Evolutionary conservation across 2,329 filamentous ascomycete species (phyloP).

Genomic region (Pyrenochaeta sp.): DNA sequence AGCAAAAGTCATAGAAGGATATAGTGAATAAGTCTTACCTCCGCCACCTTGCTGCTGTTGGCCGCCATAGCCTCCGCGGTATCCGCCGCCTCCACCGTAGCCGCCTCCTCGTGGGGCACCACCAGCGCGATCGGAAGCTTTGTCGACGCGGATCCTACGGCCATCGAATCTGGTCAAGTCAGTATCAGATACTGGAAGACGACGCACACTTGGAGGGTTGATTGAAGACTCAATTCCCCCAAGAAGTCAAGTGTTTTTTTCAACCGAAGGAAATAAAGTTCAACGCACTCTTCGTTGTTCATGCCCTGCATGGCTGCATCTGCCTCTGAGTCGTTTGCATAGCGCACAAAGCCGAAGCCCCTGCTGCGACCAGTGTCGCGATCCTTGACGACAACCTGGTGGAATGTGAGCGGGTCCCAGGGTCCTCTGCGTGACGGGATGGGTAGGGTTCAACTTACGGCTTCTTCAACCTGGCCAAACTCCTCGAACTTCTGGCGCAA

Average conservation of each 20-base stretch:
- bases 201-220: too few relatives aligned
- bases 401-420: constrained; percentile 25
- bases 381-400: constrained; percentile 94
- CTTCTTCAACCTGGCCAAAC: constrained; percentile 91
- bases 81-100: constrained; percentile 36
- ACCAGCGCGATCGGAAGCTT: constrained; percentile 79
- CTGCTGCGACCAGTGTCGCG: constrained; percentile 95
- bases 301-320: constrained; percentile 77
- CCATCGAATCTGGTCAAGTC: constrained; percentile 78
- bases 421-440: constrained; percentile 1
- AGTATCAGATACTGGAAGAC: too few relatives aligned
- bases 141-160: constrained; percentile 92
- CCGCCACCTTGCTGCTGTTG: constrained; percentile 25
- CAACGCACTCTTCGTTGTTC: constrained; percentile 87
- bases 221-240: too few relatives aligned
- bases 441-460: constrained; percentile 70
- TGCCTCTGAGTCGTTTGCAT: constrained; percentile 76
- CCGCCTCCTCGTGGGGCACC: constrained; percentile 55
- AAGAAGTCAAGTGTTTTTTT: too few relatives aligned
- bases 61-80: constrained; percentile 34
- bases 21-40: constrained; percentile 13
- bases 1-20: neutral
- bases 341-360: constrained; percentile 96
- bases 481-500: constrained; percentile 91
- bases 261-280: neutral